These are phyloP conservation scores for Neurospora africana DNA, from an alignment of 495 filamentous ascomycete species.

Conservation along the genomic window DNA sequence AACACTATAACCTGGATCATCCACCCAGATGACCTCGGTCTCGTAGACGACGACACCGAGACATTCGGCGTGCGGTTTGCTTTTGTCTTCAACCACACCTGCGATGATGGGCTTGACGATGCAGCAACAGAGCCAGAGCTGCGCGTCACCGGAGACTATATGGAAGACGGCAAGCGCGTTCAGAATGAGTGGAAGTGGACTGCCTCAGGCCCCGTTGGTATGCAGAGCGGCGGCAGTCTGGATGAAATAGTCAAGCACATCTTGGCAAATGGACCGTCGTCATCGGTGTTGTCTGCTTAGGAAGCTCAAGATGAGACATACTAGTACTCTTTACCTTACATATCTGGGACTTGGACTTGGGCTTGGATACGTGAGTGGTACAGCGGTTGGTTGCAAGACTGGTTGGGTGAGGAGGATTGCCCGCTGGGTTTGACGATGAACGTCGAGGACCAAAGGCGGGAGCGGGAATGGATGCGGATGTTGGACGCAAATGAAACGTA, in stretches of 20 bases:
- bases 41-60: constrained; percentile 12
- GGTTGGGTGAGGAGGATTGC: neutral
- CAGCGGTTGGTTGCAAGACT: neutral
- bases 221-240: neutral
- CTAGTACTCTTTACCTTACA: neutral
- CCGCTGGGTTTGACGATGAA: neutral
- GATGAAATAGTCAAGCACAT: constrained; percentile 5
- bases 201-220: neutral
- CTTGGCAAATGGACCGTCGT: constrained; percentile 1
- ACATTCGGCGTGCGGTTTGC: constrained; percentile 12
- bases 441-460: neutral
- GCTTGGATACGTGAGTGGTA: neutral
- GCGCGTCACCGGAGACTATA: constrained; percentile 3
- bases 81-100: neutral
- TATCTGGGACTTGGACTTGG: neutral
- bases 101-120: neutral
- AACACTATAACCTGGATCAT: constrained; percentile 5
- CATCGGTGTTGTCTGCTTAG: neutral
- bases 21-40: constrained; percentile 2
- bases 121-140: constrained; percentile 2
- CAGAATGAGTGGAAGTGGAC: constrained; percentile 13
- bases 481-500: neutral
- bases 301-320: neutral
- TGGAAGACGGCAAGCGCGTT: constrained; percentile 1
- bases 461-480: neutral